These are phyloP conservation scores for Hemisphaericaspora nanyangensis DNA, from an alignment of 805 yeast genomes.

Conservation along the genomic window DNA sequence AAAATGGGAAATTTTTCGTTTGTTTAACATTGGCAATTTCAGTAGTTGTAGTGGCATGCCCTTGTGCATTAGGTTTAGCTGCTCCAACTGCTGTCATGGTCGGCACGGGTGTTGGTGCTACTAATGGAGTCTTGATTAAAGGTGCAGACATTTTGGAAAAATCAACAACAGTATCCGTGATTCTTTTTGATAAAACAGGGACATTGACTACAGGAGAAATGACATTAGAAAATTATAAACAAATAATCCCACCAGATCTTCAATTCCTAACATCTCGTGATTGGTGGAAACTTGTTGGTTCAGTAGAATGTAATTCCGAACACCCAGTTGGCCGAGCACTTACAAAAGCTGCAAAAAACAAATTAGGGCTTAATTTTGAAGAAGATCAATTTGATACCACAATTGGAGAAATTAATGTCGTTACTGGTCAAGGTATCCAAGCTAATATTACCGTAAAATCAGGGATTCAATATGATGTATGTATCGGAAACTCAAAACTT, in stretches of 20 bases:
- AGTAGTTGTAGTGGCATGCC: slow-evolving; percentile 96
- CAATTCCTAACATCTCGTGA: slow-evolving; percentile 9
- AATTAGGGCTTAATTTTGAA: slow-evolving; percentile 26
- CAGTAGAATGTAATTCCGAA: slow-evolving; percentile 68
- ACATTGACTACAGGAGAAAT: slow-evolving; percentile 86
- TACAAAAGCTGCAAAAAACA: slow-evolving; percentile 28
- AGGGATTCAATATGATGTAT: slow-evolving; percentile 25
- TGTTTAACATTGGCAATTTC: slow-evolving; percentile 81
- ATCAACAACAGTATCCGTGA: slow-evolving; percentile 58
- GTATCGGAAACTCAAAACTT: slow-evolving; percentile 52
- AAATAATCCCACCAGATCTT: slow-evolving; percentile 10
- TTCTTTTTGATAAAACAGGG: slow-evolving; percentile 94
- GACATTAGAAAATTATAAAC: slow-evolving; percentile 33
- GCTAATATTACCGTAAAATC: slow-evolving; percentile 3
- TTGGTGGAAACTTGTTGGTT: slow-evolving; percentile 54
- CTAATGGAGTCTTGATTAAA: slow-evolving; percentile 82
- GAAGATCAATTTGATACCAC: slow-evolving; percentile 28
- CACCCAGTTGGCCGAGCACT: slow-evolving; percentile 87
- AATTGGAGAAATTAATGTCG: slow-evolving; percentile 31
- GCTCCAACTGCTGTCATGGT: slow-evolving; percentile 99
- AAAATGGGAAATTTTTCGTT: slow-evolving; percentile 57
- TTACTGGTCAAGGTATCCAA: slow-evolving; percentile 45
- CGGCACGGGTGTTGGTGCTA: slow-evolving; percentile 95
- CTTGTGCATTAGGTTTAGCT: slow-evolving; percentile 95
- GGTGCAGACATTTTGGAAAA: slow-evolving; percentile 88